phyloP scores from a whole-genome alignment of 163 green algal species.

The Scenedesmus sp. region DNA sequence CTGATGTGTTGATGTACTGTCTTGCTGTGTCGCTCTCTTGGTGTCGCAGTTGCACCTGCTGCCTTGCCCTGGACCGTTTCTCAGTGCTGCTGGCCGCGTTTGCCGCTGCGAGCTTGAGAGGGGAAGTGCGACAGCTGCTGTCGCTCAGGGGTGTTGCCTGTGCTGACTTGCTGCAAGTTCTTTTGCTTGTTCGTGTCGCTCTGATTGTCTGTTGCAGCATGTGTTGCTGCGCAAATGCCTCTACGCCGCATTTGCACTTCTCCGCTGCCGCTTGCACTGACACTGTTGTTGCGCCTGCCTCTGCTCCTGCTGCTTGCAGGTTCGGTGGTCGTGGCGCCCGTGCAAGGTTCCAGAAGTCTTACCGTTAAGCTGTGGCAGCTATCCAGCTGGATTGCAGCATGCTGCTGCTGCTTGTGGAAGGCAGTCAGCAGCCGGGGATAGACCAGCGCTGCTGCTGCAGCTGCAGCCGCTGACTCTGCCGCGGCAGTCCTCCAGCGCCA shows the following conservation, averaged over 20 bases:
- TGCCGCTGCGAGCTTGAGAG: too few relatives aligned
- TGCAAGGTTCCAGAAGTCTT: conserved; percentile 98
- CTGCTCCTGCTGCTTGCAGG: conserved; percentile 61
- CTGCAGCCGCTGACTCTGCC: neutral
- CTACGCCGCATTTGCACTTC: too few relatives aligned
- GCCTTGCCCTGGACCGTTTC: too few relatives aligned
- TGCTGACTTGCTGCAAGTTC: neutral
- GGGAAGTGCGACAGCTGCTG: neutral
- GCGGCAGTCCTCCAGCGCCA: neutral
- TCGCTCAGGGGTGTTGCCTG: too few relatives aligned
- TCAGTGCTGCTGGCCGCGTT: too few relatives aligned
- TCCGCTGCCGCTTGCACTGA: neutral
- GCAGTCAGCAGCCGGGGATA: neutral
- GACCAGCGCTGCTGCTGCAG: neutral
- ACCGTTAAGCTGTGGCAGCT: conserved; percentile 84
- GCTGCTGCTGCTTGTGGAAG: neutral
- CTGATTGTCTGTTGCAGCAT: too few relatives aligned
- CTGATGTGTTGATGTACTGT: neutral
- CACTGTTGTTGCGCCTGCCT: neutral
- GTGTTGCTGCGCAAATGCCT: too few relatives aligned
- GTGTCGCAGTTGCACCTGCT: too few relatives aligned
- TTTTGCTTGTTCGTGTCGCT: neutral
- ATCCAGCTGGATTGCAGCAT: neutral
- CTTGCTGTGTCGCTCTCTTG: too few relatives aligned
- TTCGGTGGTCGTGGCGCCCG: conserved; percentile 96